Evolutionary conservation across 306 rosid species (phyloP).

Genomic region (Vachellia collinsii): DNA sequence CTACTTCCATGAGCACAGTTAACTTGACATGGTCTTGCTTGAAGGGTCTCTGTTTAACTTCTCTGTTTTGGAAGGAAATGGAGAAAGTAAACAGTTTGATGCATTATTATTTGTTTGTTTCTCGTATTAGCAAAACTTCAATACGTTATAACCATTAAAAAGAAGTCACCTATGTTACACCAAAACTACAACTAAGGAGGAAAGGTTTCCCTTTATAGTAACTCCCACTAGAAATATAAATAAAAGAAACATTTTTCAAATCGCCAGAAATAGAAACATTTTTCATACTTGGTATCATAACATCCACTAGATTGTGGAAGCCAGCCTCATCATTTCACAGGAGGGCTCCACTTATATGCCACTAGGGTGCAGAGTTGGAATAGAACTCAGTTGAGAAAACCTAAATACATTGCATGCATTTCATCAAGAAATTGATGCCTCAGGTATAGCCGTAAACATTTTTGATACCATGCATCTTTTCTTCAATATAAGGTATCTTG

Average conservation of each 20-base stretch:
- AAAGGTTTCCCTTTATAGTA: constrained; percentile 37
- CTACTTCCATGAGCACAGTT: constrained; percentile 19
- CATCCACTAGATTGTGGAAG: constrained; percentile 65
- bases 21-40: neutral
- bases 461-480: constrained; percentile 19
- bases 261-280: constrained; percentile 9
- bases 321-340: constrained; percentile 52
- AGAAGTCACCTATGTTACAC: neutral
- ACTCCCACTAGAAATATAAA: constrained; percentile 15
- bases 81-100: neutral
- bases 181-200: constrained; percentile 21
- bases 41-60: neutral
- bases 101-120: constrained; percentile 12
- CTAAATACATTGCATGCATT: constrained; percentile 32
- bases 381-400: constrained; percentile 40
- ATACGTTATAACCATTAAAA: neutral
- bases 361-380: constrained; percentile 61
- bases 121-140: constrained; percentile 16
- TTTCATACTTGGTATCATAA: constrained; percentile 42
- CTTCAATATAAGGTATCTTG: constrained; percentile 24
- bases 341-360: constrained; percentile 72
- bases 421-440: constrained; percentile 27
- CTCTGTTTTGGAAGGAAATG: neutral
- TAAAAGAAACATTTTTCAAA: constrained; percentile 24
- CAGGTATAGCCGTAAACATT: constrained; percentile 35